Base-by-base conservation (phyloP, 2,329 filamentous ascomycete genomes). In the Venturiaceae sp. region DNA sequence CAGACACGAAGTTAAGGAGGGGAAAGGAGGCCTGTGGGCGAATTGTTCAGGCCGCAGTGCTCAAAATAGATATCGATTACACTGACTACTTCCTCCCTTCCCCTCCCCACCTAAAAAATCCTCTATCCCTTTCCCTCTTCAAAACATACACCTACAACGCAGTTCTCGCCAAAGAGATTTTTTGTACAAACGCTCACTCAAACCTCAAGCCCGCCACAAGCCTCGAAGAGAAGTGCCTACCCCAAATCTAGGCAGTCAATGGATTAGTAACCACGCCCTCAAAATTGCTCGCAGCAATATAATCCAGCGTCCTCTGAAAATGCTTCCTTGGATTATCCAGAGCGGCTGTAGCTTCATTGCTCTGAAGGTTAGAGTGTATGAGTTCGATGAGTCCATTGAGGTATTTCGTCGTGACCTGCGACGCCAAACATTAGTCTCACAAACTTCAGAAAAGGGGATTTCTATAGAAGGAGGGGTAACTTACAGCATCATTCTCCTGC, bases 331-430 rank as follows among this genome's bases (percentile, higher is more conserved):
- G 95, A 63, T 85, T 90, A 68, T 99, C 94, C 55, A 97, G 81
- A 23, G 86, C 87, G 0, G 86, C 82, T 33, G 88, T 89, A 66
- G 94, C 89, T 68, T 90, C 86, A 69, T 90, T 94, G 59, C 87
- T 91, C 64, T 87, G 86, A 33, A 99, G 80, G 69, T 99, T 99
- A 23, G 91, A 96, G 73, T 99, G 92, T 68, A 99, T 97, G 63
- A 99, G 83, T 75, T 99, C 94, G 68, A 99, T 97, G 55, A 99
- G 83, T 3, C 94, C 94, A 69, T 99, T 99, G 62, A 99, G 82
- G 71, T 97, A 99, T 74, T 97, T 97, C 2, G 88, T 96, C 5
- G 94, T 99, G 39, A 99, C 81, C 81, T 84, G 57, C 44, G 44
- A 66, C 58, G n/a, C n/a, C n/a, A n/a, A n/a, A 36, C n/a, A 19